A percentile compares a stretch with the other conserved stretches of the same genome.
Evolutionary conservation across 331 rosid species (phyloP).

Genomic region (Malus hybrid): DNA sequence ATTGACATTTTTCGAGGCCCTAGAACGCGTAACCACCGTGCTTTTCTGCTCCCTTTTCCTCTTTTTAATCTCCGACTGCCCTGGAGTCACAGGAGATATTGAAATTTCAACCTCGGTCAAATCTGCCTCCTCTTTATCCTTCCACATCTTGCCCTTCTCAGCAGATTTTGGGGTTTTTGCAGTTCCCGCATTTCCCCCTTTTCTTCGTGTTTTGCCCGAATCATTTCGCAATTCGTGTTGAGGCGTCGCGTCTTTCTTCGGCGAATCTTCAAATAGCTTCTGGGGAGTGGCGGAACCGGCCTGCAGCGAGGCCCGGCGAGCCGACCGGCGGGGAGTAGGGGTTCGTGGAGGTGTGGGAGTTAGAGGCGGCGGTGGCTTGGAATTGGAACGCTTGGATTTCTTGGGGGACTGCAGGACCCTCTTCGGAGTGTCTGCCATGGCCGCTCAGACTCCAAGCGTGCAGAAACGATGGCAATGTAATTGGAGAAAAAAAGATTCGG

Average conservation of each 20-base stretch:
- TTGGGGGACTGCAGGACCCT: conserved; percentile 15
- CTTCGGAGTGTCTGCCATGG: neutral
- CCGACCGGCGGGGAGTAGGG: conserved; percentile 49
- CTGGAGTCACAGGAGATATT: conserved; percentile 47
- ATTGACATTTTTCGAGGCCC: conserved; percentile 21
- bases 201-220: neutral
- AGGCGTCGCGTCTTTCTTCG: neutral
- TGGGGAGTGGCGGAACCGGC: conserved; percentile 15
- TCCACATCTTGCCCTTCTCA: neutral
- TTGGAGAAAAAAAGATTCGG: neutral
- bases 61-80: conserved; percentile 43
- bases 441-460: neutral
- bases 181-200: neutral
- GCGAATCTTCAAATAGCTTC: neutral
- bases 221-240: conserved; percentile 4
- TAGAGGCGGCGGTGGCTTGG: conserved; percentile 25
- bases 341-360: conserved; percentile 45
- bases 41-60: conserved; percentile 37
- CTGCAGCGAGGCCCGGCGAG: conserved; percentile 33
- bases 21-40: conserved; percentile 36
- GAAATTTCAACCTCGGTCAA: conserved; percentile 4
- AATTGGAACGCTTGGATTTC: conserved; percentile 16
- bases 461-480: neutral
- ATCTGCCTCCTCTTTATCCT: conserved; percentile 14
- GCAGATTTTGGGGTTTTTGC: conserved; percentile 1